Base-by-base conservation (phyloP, 352 stramenopile species). In the Phytophthora meadii region DNA sequence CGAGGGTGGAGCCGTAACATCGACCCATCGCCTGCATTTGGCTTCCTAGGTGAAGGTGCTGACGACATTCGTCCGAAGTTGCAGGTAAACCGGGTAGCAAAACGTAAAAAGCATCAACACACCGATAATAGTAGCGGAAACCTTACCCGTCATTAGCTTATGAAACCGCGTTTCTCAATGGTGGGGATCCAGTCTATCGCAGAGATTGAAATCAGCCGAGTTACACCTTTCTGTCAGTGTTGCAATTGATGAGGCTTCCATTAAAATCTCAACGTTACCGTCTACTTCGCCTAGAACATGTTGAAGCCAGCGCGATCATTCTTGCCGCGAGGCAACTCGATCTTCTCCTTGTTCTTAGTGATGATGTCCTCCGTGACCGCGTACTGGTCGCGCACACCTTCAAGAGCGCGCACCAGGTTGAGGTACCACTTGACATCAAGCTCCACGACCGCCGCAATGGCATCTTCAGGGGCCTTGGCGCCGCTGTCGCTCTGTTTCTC, bases 371-470 rank as follows among this genome's bases (percentile, higher is more conserved):
- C 74, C 28, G 81, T 84, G 50, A 92, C 68, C 3, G 80, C 81
- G 74, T 95, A 95, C 53, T 90, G 77, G 65, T 94, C 85, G 40
- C 84, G 83, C 65, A 95, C 73, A 40, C 65, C 81, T 54, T 94
- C 85, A 6, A 95, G 77, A 12, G 74, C 71, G 42, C 81, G 79
- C 54, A 74, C 73, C 15, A 94, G 65, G 71, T 93, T 92, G 39
- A 88, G 90, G 58, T 84, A 90, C 87, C 87, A 95, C 76, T 95
- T 94, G 60, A 95, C 58, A 51, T 95, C 87, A 15, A 95, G 53
- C 34, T 87, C 84, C 15, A 92, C 79, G 49, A 93, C 70, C 34
- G 89, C 71, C 17, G 84, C 79, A n/a, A 88, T 22, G 50, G 80
- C 82, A 54, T 95, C 87, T 24, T 88, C 71, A 3, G 73, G 65